Evolutionary conservation across 768 basidiomycete species (phyloP).

Genomic region (Suillus decipiens): DNA sequence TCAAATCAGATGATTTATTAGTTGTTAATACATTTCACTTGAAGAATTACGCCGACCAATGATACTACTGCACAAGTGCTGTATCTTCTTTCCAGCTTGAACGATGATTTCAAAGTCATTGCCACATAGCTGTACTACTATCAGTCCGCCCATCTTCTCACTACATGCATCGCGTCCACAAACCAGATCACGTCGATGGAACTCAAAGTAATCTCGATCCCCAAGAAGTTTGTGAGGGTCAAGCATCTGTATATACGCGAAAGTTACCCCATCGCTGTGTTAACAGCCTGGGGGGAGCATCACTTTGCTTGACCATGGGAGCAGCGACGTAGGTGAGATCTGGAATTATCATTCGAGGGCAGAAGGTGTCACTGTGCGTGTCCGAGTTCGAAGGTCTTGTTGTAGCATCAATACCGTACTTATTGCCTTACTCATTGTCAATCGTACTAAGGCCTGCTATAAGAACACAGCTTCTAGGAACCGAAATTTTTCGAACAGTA

Average conservation of each 20-base stretch:
- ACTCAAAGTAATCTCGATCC: constrained; percentile 65
- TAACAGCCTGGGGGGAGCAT: constrained; percentile 70
- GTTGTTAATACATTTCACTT: constrained; percentile 1
- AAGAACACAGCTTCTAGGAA: too few species aligned
- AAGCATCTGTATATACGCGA: constrained; percentile 81
- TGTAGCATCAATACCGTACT: too few species aligned
- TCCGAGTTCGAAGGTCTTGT: too few species aligned
- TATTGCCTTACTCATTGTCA: too few species aligned
- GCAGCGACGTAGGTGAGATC: constrained; percentile 53
- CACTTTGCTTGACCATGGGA: constrained; percentile 82
- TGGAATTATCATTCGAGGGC: constrained; percentile 2
- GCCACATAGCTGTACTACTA: constrained; percentile 75
- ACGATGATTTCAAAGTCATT: constrained; percentile 66
- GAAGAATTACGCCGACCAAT: constrained; percentile 45
- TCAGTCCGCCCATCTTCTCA: constrained; percentile 38
- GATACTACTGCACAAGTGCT: constrained; percentile 67
- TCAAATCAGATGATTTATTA: too few species aligned
- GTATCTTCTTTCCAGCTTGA: constrained; percentile 58
- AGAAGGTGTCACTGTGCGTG: too few species aligned
- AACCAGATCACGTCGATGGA: constrained; percentile 59
- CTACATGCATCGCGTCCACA: neutral
- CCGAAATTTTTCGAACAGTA: too few species aligned
- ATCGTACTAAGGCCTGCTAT: too few species aligned
- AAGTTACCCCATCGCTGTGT: constrained; percentile 60
- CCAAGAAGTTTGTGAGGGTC: constrained; percentile 59